Evolutionary conservation across 2,329 filamentous ascomycete genomes (phyloP).

Genomic region (Sporothrix pallida): DNA sequence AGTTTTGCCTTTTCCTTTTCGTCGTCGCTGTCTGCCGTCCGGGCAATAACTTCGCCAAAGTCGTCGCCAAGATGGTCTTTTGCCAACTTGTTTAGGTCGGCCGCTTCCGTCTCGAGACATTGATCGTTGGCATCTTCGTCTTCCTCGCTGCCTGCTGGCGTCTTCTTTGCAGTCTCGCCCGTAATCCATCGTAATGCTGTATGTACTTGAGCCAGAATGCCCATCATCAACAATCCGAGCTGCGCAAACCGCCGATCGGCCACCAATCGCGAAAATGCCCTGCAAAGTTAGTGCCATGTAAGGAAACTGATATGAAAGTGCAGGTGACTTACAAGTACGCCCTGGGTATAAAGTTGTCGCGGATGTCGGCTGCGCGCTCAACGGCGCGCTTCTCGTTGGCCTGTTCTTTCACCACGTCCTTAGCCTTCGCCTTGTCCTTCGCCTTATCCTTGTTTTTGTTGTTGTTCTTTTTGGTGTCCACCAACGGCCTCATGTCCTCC

Average conservation of each 20-base stretch:
- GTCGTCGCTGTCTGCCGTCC: slow-evolving; percentile 49
- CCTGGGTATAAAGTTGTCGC: slow-evolving; percentile 48
- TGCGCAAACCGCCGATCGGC: slow-evolving; percentile 75
- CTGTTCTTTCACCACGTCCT: neutral
- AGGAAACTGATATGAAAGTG: neutral
- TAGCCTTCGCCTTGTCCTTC: neutral
- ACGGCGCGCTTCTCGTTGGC: slow-evolving; percentile 21
- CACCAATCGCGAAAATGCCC: slow-evolving; percentile 70
- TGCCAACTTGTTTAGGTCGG: neutral
- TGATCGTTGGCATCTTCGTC: neutral
- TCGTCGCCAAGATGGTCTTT: slow-evolving; percentile 32
- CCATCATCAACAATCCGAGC: slow-evolving; percentile 72
- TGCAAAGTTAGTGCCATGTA: slow-evolving; percentile 42
- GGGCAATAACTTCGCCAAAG: slow-evolving; percentile 34
- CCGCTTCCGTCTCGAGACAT: neutral
- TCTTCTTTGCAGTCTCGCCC: slow-evolving; percentile 37
- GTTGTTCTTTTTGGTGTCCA: slow-evolving; percentile 41
- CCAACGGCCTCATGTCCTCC: slow-evolving; percentile 44
- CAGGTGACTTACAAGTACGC: slow-evolving; percentile 52
- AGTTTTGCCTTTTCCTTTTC: neutral
- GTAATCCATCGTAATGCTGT: slow-evolving; percentile 51
- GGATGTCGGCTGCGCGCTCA: slow-evolving; percentile 49
- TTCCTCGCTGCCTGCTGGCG: neutral
- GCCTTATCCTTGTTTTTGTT: slow-evolving; percentile 34
- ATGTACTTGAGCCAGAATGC: slow-evolving; percentile 64